Conservation (phyloP, 1,284 basidiomycete species). For the Caloboletus firmus region DNA sequence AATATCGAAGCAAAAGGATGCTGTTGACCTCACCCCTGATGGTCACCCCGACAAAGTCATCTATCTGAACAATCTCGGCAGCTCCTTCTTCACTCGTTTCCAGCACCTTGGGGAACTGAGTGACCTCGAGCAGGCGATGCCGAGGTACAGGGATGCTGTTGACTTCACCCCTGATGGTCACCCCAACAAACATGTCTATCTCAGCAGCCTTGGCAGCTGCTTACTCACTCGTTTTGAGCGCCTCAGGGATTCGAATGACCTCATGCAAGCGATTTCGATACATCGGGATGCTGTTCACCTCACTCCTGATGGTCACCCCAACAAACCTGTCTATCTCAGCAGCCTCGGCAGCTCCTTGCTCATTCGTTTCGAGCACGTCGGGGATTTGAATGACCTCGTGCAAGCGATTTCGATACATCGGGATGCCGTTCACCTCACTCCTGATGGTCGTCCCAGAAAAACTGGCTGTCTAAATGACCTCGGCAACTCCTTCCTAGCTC, state of each 20-base stretch:
- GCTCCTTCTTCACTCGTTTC: neutral
- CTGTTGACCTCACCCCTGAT: neutral
- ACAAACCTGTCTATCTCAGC: neutral
- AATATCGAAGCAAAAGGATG: too few species aligned
- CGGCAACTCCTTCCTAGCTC: neutral
- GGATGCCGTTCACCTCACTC: neutral
- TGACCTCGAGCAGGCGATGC: neutral
- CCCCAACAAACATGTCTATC: neutral
- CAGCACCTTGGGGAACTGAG: neutral
- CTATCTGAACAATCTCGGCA: neutral
- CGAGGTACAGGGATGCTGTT: neutral
- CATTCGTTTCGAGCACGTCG: neutral
- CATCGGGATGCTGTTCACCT: neutral
- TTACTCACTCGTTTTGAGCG: neutral
- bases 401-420: neutral
- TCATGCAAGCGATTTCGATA: slow-evolving; percentile 3
- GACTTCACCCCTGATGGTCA: slow-evolving; percentile 1
- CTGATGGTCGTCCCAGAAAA: neutral
- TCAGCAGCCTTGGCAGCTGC: neutral
- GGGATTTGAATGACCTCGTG: neutral
- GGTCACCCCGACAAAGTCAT: neutral
- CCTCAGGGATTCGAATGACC: neutral
- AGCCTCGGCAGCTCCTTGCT: neutral
- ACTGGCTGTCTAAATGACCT: neutral
- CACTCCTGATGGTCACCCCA: neutral